Evolutionary conservation across 2,329 filamentous ascomycete species (phyloP).

Genomic region (Tolypocladium inflatum): DNA sequence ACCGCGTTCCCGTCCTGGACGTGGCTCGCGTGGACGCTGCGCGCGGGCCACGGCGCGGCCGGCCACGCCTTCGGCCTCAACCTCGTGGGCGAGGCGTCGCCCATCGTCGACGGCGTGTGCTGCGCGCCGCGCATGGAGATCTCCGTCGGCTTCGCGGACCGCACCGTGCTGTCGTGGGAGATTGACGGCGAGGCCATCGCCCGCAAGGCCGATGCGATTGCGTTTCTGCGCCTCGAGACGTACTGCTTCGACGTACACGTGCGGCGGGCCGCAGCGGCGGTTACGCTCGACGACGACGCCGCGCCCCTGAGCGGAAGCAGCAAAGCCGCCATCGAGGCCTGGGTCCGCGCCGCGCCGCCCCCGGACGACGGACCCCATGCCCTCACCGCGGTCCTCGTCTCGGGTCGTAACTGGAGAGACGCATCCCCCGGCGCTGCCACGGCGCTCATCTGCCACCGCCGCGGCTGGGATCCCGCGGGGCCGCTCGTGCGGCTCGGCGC

Average conservation of each 20-base stretch:
- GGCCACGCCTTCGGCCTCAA: slow-evolving; percentile 17
- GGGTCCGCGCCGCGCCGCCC: slow-evolving; percentile 10
- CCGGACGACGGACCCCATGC: slow-evolving; percentile 8
- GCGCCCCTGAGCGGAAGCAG: slow-evolving; percentile 12
- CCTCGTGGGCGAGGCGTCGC: slow-evolving; percentile 16
- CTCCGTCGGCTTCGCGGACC: slow-evolving; percentile 23
- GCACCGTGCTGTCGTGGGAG: slow-evolving; percentile 24
- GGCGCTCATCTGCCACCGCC: slow-evolving; percentile 18
- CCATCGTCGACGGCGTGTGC: slow-evolving; percentile 17
- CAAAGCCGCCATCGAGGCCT: slow-evolving; percentile 7
- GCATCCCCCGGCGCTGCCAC: slow-evolving; percentile 13
- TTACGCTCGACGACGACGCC: slow-evolving; percentile 2
- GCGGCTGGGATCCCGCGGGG: slow-evolving; percentile 15
- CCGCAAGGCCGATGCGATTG: slow-evolving; percentile 13
- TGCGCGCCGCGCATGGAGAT: slow-evolving; percentile 22
- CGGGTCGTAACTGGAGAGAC: slow-evolving; percentile 19
- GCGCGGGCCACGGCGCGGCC: slow-evolving; percentile 6
- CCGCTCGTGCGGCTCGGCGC: slow-evolving; percentile 21
- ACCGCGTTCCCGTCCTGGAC: slow-evolving; percentile 25
- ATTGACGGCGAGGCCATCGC: slow-evolving; percentile 22
- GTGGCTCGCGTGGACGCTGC: slow-evolving; percentile 25
- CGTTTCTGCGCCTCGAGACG: slow-evolving; percentile 22
- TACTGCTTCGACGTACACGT: slow-evolving; percentile 22
- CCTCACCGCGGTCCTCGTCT: slow-evolving; percentile 17
- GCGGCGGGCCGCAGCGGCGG: slow-evolving; percentile 4